These are phyloP conservation scores for Ailanthus altissimus DNA, from an alignment of 345 rosid genomes.

Conservation along the genomic window DNA sequence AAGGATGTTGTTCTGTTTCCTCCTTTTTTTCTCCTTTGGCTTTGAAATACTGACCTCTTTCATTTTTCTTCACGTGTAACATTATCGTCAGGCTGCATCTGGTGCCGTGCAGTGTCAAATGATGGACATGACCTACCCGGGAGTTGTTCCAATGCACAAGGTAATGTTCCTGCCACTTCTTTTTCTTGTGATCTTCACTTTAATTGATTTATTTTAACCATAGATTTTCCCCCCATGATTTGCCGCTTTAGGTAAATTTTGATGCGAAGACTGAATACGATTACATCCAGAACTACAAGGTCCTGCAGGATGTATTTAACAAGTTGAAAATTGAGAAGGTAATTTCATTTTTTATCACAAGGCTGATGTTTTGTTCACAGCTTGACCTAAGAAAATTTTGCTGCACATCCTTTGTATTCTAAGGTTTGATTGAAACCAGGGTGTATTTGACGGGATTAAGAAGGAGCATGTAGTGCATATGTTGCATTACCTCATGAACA, in stretches of 20 bases:
- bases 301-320: slow-evolving; percentile 90
- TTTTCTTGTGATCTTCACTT: neutral
- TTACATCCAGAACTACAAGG: slow-evolving; percentile 96
- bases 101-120: slow-evolving; percentile 99
- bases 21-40: neutral
- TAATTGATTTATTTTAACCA: slow-evolving; percentile 1
- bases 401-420: neutral
- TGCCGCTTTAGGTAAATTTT: slow-evolving; percentile 70
- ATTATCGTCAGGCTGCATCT: slow-evolving; percentile 74
- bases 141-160: slow-evolving; percentile 98
- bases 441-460: neutral
- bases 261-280: slow-evolving; percentile 97
- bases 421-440: neutral
- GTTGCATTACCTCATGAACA: neutral
- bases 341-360: neutral
- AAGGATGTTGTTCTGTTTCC: neutral
- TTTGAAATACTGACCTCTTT: slow-evolving; percentile 7
- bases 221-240: neutral
- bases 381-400: neutral
- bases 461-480: neutral
- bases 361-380: neutral
- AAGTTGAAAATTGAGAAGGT: slow-evolving; percentile 94
- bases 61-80: slow-evolving; percentile 4
- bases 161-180: slow-evolving; percentile 29
- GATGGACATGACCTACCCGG: slow-evolving; percentile 95